Evolutionary conservation across 805 yeast species (phyloP).

Genomic region (Saccharomyces eubayanus): DNA sequence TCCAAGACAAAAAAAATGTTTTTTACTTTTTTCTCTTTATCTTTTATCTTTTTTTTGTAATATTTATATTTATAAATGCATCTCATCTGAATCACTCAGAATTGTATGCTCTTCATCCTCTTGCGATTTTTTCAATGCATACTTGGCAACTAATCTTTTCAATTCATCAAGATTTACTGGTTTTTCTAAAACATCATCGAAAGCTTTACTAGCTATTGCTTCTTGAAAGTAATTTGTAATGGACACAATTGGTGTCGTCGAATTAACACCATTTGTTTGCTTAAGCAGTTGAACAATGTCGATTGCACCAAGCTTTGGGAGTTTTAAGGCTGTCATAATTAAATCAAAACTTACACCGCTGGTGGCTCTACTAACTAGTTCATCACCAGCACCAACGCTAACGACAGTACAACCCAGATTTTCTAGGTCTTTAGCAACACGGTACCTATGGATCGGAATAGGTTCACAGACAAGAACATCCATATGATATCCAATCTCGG

Average conservation of each 20-base stretch:
- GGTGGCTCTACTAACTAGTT: conserved; percentile 69
- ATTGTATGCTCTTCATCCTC: conserved; percentile 27
- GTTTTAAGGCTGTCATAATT: conserved; percentile 64
- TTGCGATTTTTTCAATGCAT: conserved; percentile 27
- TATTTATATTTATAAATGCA: neutral
- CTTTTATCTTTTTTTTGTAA: neutral
- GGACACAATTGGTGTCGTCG: conserved; percentile 69
- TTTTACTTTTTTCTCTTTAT: neutral
- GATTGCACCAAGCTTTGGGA: conserved; percentile 58
- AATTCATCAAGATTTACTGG: conserved; percentile 38
- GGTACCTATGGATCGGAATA: conserved; percentile 69
- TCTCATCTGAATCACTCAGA: conserved; percentile 26
- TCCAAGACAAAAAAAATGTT: too few species aligned
- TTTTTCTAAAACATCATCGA: conserved; percentile 66
- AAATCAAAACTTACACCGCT: conserved; percentile 79
- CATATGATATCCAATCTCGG: conserved; percentile 29
- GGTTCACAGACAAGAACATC: conserved; percentile 82
- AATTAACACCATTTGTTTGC: conserved; percentile 69
- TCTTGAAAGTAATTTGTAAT: conserved; percentile 65
- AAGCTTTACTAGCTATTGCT: conserved; percentile 44
- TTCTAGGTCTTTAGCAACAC: conserved; percentile 55
- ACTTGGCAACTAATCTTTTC: conserved; percentile 24
- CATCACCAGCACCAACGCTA: conserved; percentile 71
- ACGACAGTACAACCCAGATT: conserved; percentile 73
- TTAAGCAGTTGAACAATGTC: conserved; percentile 73